These are phyloP conservation scores for Cladochytrium replicatum DNA, from an alignment of 192 early-diverging fungal genomes.

Conservation along the genomic window DNA sequence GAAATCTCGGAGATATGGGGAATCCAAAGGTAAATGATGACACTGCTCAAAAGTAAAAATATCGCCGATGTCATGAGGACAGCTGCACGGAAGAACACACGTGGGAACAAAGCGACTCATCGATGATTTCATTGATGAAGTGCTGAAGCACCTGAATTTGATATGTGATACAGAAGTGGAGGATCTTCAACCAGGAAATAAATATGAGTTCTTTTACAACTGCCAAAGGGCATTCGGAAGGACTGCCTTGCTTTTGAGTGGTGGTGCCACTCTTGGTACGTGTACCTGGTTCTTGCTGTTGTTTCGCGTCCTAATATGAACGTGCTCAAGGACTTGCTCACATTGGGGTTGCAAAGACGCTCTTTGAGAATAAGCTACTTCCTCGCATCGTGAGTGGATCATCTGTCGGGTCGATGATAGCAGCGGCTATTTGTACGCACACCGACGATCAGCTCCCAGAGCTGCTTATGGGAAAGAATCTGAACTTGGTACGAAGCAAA, in stretches of 20 bases:
- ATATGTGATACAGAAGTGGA: constrained; percentile 59
- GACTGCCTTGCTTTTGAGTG: constrained; percentile 75
- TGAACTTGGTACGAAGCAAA: constrained; percentile 48
- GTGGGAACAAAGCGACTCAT: constrained; percentile 67
- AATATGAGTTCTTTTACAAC: constrained; percentile 67
- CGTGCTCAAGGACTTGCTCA: constrained; percentile 57
- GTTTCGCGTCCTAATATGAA: constrained; percentile 4
- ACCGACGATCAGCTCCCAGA: constrained; percentile 65
- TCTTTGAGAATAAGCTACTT: constrained; percentile 57
- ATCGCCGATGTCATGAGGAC: too few species aligned
- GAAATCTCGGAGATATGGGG: constrained; percentile 70
- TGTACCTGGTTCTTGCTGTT: too few species aligned
- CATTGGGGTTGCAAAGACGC: constrained; percentile 66
- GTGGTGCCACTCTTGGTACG: constrained; percentile 75
- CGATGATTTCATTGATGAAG: constrained; percentile 72
- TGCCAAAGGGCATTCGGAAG: constrained; percentile 72
- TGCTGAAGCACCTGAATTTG: constrained; percentile 55
- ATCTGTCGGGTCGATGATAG: constrained; percentile 77
- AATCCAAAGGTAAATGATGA: constrained; percentile 58
- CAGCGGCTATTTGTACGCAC: constrained; percentile 67
- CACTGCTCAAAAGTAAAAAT: too few species aligned
- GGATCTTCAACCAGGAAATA: constrained; percentile 25
- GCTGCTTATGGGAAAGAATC: constrained; percentile 37
- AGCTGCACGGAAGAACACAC: constrained; percentile 58
- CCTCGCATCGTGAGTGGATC: constrained; percentile 82